Conservation (phyloP, 176 grass and related monocot genomes). For the Aegilops bicornis region DNA sequence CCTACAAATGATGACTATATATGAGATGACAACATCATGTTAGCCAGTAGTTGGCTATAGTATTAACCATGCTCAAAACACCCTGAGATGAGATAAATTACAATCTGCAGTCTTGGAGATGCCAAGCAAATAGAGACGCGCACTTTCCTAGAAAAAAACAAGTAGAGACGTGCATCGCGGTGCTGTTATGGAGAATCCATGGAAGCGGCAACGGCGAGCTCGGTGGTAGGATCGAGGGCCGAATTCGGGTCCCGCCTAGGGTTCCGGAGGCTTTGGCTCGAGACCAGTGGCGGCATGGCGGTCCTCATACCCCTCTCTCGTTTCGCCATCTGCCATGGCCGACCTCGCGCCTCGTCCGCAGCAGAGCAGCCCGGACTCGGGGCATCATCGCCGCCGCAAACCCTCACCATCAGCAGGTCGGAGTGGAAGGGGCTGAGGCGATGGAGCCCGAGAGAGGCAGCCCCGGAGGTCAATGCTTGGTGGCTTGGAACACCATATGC, state of each 20-base stretch:
- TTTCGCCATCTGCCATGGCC: neutral
- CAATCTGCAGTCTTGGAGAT: too few species aligned
- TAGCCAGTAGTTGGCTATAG: too few species aligned
- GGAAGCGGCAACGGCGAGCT: conserved; percentile 24
- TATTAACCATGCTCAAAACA: too few species aligned
- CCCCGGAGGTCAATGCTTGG: neutral
- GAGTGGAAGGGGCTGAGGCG: neutral
- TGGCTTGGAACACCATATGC: too few species aligned
- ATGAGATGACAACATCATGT: too few species aligned
- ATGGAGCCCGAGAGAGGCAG: conserved; percentile 40
- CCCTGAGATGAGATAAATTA: too few species aligned
- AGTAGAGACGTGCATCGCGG: neutral
- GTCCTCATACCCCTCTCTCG: neutral
- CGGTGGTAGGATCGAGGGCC: neutral
- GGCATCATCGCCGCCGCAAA: neutral
- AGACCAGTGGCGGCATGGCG: neutral
- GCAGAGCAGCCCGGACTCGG: neutral
- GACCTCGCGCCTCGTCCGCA: conserved; percentile 3
- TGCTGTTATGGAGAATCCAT: neutral
- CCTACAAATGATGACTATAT: too few species aligned
- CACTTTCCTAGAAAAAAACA: neutral
- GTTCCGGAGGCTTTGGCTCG: neutral
- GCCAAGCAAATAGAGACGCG: neutral
- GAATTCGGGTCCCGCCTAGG: neutral
- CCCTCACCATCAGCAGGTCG: neutral